Conservation (phyloP, 495 filamentous ascomycete species). For the Clavariopsis aquatica region DNA sequence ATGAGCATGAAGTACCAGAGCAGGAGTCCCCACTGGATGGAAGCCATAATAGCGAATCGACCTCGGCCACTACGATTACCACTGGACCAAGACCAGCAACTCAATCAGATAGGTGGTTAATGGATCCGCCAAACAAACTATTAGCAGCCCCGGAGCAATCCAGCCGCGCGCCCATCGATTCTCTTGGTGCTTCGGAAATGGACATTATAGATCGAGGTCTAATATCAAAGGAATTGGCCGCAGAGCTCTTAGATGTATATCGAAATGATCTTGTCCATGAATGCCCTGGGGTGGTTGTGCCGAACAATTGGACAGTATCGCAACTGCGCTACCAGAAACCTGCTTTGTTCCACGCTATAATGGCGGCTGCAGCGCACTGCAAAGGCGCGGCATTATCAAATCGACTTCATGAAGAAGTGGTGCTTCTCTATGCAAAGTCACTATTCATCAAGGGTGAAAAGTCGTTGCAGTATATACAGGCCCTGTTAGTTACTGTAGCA, state of each 20-base stretch:
- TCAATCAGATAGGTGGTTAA: background rate
- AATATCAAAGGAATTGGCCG: slow-evolving; percentile 51
- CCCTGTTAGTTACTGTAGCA: slow-evolving; percentile 52
- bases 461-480: slow-evolving; percentile 57
- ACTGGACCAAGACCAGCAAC: background rate
- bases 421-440: slow-evolving; percentile 52
- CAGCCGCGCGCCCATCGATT: background rate
- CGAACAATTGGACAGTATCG: slow-evolving; percentile 46
- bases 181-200: slow-evolving; percentile 4
- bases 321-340: slow-evolving; percentile 51
- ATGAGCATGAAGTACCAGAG: slow-evolving; percentile 13
- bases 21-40: slow-evolving; percentile 11
- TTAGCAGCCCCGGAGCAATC: background rate
- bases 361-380: slow-evolving; percentile 52
- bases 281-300: slow-evolving; percentile 51
- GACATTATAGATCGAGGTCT: slow-evolving; percentile 55
- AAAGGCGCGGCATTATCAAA: slow-evolving; percentile 50
- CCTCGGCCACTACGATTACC: background rate
- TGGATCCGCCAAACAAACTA: background rate
- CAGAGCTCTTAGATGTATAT: slow-evolving; percentile 51
- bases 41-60: background rate
- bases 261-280: slow-evolving; percentile 48
- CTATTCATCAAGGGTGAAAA: slow-evolving; percentile 57
- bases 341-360: slow-evolving; percentile 54
- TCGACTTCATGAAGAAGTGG: slow-evolving; percentile 52